A percentile compares a stretch with the other conserved stretches of the same genome.
These are phyloP conservation scores for Kazachstania kunashirensis DNA, from an alignment of 805 yeast genomes.

Conservation along the genomic window DNA sequence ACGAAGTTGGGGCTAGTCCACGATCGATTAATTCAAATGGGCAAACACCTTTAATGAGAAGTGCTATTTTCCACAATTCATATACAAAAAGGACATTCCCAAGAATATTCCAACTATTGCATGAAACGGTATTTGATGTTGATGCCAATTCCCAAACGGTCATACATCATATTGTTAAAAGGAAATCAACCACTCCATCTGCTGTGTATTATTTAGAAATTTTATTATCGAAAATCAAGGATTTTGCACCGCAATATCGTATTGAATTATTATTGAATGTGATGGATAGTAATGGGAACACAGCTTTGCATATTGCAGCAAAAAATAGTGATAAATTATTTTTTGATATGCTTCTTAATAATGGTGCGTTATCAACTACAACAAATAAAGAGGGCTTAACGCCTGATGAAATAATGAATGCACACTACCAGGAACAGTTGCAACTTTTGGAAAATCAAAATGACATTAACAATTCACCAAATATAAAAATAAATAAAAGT, in stretches of 20 bases:
- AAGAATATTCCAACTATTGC: constrained; percentile 61
- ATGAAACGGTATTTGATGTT: constrained; percentile 65
- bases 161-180: constrained; percentile 71
- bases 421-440: constrained; percentile 29
- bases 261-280: constrained; percentile 47
- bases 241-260: constrained; percentile 51
- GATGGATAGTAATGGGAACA: constrained; percentile 73
- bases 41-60: constrained; percentile 77
- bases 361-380: constrained; percentile 36
- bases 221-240: constrained; percentile 62
- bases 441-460: constrained; percentile 2
- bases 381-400: constrained; percentile 32
- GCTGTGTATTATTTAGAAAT: constrained; percentile 76
- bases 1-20: constrained; percentile 59
- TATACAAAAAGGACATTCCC: constrained; percentile 75
- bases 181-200: constrained; percentile 65
- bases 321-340: constrained; percentile 52
- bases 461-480: not conserved
- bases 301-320: constrained; percentile 82
- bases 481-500: constrained; percentile 32
- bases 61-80: constrained; percentile 81
- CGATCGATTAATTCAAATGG: constrained; percentile 59
- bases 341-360: constrained; percentile 19
- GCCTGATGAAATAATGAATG: constrained; percentile 24
- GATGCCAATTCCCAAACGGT: constrained; percentile 71